Base-by-base conservation (phyloP, 805 yeast genomes). In the Candida ponderosae region DNA sequence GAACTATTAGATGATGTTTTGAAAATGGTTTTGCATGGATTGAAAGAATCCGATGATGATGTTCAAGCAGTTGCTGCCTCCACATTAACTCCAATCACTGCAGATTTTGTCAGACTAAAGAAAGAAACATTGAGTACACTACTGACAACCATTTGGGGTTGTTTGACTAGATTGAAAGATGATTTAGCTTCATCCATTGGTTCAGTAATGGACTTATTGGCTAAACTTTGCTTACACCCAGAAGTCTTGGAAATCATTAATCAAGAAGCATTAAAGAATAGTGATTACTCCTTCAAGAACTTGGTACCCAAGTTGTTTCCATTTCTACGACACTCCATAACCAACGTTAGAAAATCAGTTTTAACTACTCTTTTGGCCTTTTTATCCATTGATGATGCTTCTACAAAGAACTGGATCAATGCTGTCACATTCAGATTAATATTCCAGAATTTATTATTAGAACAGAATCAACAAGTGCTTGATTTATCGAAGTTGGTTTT, bases 31-130 rank as follows among this genome's bases (percentile, higher is more conserved):
- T 65, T 93, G 31, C 86, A 84, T 59, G 96, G 97, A 4, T 63
- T 93, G 34, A 79, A 78, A 44, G 74, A 71, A 42, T 70, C 77
- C 38, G 95, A 88, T 49, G 97, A 89, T 57, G 99, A 93, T 56
- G 97, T 93, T 19, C 97, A 94, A 57, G 88, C 96, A 8, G 96
- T 90, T 33, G 88, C 96, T 18, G 97, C 98, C 0, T 83, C 95
- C 3, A 87, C 96, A 1, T 64, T 93, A 36, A 70, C 90, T 0
- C 98, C 98, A 4, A 85, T 93, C 33, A 88, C 96, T 2, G 67
- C 72, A n/a, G 85, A 86, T 45, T 86, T 90, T 57, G 89, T 89
- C n/a, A 65, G 70, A 29, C 62, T 81, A 32, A 74, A 79, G 37
- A 63, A 71, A 16, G 51, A 56, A 5, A 62, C 68, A 1, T 66